These are phyloP conservation scores for Areca catechu DNA, from an alignment of 176 grass and related monocot genomes.

Conservation along the genomic window DNA sequence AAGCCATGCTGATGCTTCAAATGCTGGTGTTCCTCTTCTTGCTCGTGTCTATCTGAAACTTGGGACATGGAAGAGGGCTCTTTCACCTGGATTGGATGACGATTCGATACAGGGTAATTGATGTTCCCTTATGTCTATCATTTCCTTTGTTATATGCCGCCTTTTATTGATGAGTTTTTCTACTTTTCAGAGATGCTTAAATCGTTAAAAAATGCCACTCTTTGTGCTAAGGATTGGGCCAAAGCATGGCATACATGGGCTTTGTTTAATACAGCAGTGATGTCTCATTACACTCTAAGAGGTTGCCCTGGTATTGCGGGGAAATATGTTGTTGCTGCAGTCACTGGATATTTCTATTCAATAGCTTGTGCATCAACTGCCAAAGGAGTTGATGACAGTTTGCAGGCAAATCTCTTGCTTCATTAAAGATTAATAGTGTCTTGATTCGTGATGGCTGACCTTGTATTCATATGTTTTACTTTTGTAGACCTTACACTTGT, in stretches of 20 bases:
- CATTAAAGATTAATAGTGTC: background rate
- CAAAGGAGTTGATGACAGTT: constrained; percentile 91
- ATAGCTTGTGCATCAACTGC: constrained; percentile 89
- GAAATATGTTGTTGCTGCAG: constrained; percentile 92
- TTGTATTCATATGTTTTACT: too few species aligned
- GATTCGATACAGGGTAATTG: constrained; percentile 73
- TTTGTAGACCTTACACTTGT: too few species aligned
- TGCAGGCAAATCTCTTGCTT: constrained; percentile 56
- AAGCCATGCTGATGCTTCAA: constrained; percentile 24
- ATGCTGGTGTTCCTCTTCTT: constrained; percentile 70
- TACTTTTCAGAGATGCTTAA: constrained; percentile 58
- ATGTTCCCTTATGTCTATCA: background rate
- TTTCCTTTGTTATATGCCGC: constrained; percentile 3
- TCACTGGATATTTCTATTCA: constrained; percentile 94
- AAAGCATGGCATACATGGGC: constrained; percentile 97
- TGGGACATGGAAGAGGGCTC: constrained; percentile 81
- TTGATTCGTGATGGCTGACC: too few species aligned
- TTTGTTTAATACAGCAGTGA: constrained; percentile 97
- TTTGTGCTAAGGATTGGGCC: constrained; percentile 80
- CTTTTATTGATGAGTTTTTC: constrained; percentile 2
- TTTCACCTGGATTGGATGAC: constrained; percentile 85
- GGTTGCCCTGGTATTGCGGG: constrained; percentile 54
- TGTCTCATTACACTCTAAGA: constrained; percentile 83
- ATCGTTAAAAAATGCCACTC: constrained; percentile 82
- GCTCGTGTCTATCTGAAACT: constrained; percentile 91